Evolutionary conservation across 1,139 yeast genomes (phyloP).

Genomic region (Casaregolazyma suthepensis): DNA sequence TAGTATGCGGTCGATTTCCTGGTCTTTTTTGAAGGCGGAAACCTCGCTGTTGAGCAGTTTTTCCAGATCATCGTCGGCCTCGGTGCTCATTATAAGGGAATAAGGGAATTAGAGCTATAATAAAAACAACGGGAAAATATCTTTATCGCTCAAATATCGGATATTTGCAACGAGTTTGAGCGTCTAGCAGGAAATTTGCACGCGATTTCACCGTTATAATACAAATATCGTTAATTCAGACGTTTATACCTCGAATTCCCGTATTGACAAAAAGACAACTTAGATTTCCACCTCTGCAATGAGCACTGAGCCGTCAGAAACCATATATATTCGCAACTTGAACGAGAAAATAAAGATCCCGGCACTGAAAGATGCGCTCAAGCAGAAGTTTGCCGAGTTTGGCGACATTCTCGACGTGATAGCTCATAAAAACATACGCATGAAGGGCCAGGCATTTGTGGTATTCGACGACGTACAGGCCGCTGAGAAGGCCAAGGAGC

Average conservation of each 20-base stretch:
- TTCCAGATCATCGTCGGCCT: conserved; percentile 7
- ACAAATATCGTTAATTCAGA: too few species aligned
- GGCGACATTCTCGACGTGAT: conserved; percentile 51
- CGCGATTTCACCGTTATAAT: too few species aligned
- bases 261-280: neutral
- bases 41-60: conserved; percentile 29
- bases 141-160: too few species aligned
- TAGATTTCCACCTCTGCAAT: neutral
- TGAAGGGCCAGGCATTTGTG: conserved; percentile 86
- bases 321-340: conserved; percentile 57
- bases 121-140: too few species aligned
- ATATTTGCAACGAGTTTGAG: too few species aligned
- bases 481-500: conserved; percentile 43
- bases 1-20: conserved; percentile 52
- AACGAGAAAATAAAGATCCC: conserved; percentile 61
- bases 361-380: conserved; percentile 44
- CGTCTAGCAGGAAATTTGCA: too few species aligned
- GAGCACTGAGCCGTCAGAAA: conserved; percentile 5
- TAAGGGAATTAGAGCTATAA: too few species aligned
- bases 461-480: conserved; percentile 44
- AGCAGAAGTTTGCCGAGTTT: conserved; percentile 39
- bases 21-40: conserved; percentile 35
- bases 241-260: too few species aligned
- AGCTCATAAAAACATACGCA: conserved; percentile 54
- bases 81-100: neutral